Evolutionary conservation across 1,284 basidiomycete genomes (phyloP).

Genomic region (Paramarasmius palmivorus): DNA sequence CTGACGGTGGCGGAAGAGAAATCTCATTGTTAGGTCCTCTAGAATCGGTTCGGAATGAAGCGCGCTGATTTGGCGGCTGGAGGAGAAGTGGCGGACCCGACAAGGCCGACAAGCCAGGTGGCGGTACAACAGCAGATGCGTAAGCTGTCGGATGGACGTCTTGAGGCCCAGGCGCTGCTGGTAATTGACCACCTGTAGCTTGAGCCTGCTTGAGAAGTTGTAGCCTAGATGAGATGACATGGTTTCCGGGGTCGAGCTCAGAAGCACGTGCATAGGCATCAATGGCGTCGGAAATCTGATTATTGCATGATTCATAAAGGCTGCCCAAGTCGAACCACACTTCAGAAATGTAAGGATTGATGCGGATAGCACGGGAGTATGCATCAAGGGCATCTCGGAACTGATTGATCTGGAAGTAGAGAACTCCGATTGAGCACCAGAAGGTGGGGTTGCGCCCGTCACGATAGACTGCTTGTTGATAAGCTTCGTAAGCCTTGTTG

Average conservation of each 20-base stretch:
- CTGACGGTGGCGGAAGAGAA: constrained; percentile 59
- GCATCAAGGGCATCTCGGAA: constrained; percentile 98
- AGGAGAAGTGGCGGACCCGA: constrained; percentile 63
- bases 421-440: constrained; percentile 99
- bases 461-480: constrained; percentile 98
- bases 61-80: constrained; percentile 50
- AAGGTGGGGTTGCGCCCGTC: constrained; percentile 99
- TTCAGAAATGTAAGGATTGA: constrained; percentile 99
- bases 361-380: constrained; percentile 96
- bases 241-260: constrained; percentile 85
- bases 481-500: constrained; percentile 99
- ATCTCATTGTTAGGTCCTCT: constrained; percentile 60
- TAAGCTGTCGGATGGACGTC: constrained; percentile 96
- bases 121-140: constrained; percentile 70
- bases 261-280: constrained; percentile 94
- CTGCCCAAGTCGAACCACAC: constrained; percentile 99
- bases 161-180: constrained; percentile 85
- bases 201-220: constrained; percentile 81
- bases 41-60: constrained; percentile 66
- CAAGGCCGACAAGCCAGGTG: constrained; percentile 60
- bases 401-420: constrained; percentile 99
- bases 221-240: constrained; percentile 77
- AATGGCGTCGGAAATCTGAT: constrained; percentile 97
- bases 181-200: constrained; percentile 75
- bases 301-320: constrained; percentile 98